phyloP scores from a whole-genome alignment of 306 rosid species.

The Castanopsis chinensis region DNA sequence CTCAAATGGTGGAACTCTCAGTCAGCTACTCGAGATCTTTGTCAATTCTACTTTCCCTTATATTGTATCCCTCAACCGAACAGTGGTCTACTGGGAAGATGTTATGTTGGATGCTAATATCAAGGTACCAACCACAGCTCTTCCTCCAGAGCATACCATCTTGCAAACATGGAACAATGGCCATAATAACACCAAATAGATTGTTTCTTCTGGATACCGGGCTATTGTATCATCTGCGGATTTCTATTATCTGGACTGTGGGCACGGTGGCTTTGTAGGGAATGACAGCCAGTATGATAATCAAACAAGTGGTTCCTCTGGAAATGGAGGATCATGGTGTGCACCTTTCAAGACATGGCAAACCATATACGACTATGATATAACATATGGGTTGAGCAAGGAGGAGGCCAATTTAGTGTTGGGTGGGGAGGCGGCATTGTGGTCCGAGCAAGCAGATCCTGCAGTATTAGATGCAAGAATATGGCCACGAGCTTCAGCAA shows the following conservation, averaged over 20 bases:
- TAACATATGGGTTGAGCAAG: conserved; percentile 56
- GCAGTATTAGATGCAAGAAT: conserved; percentile 66
- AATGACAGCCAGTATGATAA: conserved; percentile 48
- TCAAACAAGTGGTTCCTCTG: conserved; percentile 25
- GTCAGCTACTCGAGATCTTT: conserved; percentile 64
- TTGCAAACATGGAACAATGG: conserved; percentile 91
- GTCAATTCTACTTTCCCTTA: conserved; percentile 67
- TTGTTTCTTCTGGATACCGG: conserved; percentile 72
- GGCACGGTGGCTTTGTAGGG: conserved; percentile 74
- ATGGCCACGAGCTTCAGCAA: conserved; percentile 84
- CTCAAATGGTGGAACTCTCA: conserved; percentile 65
- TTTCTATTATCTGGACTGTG: conserved; percentile 87
- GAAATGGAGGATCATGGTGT: conserved; percentile 85
- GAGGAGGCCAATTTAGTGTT: conserved; percentile 73
- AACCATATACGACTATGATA: conserved; percentile 70
- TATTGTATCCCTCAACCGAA: conserved; percentile 71
- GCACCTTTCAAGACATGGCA: conserved; percentile 93
- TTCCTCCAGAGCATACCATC: conserved; percentile 65
- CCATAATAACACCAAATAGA: conserved; percentile 57
- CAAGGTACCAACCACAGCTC: conserved; percentile 39
- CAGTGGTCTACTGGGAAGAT: conserved; percentile 85
- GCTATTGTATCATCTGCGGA: conserved; percentile 69
- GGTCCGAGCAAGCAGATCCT: conserved; percentile 84
- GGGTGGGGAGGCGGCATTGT: conserved; percentile 89
- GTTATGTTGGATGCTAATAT: conserved; percentile 43